A percentile compares a stretch with the other conserved stretches of the same genome.
Evolutionary conservation across 179 eudicot species (phyloP).

Genomic region (Beta macrorhiza): DNA sequence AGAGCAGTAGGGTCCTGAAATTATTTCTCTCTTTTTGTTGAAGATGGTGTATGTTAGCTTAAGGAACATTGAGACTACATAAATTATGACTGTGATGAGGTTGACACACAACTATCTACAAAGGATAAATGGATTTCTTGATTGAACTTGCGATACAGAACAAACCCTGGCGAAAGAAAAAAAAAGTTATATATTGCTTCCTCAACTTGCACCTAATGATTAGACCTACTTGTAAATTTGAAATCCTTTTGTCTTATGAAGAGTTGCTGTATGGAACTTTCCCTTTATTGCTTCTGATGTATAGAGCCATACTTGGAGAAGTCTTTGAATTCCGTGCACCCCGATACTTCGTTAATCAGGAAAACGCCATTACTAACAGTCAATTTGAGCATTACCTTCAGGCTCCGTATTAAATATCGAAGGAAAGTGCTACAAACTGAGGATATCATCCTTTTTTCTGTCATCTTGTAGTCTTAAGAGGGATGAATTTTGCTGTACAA

Average conservation of each 20-base stretch:
- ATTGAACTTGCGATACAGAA: not conserved
- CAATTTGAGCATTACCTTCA: no score
- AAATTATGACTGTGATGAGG: not conserved
- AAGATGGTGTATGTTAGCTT: not conserved
- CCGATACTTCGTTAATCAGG: no score
- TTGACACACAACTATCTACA: no score
- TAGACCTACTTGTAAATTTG: no score
- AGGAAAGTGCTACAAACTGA: not conserved
- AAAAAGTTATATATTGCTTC: not conserved
- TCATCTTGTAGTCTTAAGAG: not conserved
- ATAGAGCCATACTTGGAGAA: no score
- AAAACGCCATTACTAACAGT: no score
- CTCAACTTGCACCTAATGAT: no score
- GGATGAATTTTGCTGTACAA: not conserved
- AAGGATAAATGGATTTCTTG: not conserved
- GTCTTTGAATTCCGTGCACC: no score
- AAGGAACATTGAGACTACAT: not conserved
- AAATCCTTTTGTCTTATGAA: no score
- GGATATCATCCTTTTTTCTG: not conserved
- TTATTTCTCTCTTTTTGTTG: not conserved
- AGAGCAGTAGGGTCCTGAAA: not conserved
- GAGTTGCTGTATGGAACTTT: not conserved
- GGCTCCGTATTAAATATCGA: not conserved
- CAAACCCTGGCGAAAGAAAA: not conserved
- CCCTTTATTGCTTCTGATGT: not conserved